Conservation (phyloP, 371 early-diverging fungal genomes). For the Dinochytrium kinnereticum region DNA sequence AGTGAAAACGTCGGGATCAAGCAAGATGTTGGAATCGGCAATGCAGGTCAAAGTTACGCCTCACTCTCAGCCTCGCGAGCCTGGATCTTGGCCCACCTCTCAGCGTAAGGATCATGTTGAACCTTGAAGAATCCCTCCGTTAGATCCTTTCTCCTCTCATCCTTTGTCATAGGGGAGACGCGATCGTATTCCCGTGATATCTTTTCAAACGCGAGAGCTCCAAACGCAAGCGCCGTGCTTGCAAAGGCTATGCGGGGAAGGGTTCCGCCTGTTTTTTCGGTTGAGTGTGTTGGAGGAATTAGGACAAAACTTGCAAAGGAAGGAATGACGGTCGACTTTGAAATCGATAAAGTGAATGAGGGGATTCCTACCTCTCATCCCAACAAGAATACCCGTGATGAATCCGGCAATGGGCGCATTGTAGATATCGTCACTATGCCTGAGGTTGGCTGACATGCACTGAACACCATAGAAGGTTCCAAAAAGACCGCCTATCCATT, state of each 20-base stretch:
- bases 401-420: slow-evolving; percentile 35
- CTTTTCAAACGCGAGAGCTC: slow-evolving; percentile 18
- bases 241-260: slow-evolving; percentile 19
- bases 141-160: slow-evolving; percentile 4
- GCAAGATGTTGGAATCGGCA: no score
- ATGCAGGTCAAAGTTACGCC: no score
- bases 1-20: no score
- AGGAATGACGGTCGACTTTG: no score
- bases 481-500: slow-evolving; percentile 25
- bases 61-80: slow-evolving; percentile 11
- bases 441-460: slow-evolving; percentile 17
- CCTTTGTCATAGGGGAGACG: not conserved
- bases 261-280: slow-evolving; percentile 33
- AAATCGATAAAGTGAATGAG: no score
- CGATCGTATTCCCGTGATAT: slow-evolving; percentile 10
- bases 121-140: slow-evolving; percentile 10
- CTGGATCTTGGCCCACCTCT: slow-evolving; percentile 30
- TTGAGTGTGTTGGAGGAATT: no score
- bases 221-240: slow-evolving; percentile 12
- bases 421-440: slow-evolving; percentile 32
- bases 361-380: slow-evolving; percentile 16
- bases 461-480: slow-evolving; percentile 18
- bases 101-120: slow-evolving; percentile 32
- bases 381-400: slow-evolving; percentile 24
- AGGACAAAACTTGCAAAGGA: not conserved